phyloP scores from a whole-genome alignment of 192 early-diverging fungal species.

The Coemansia sp. region DNA sequence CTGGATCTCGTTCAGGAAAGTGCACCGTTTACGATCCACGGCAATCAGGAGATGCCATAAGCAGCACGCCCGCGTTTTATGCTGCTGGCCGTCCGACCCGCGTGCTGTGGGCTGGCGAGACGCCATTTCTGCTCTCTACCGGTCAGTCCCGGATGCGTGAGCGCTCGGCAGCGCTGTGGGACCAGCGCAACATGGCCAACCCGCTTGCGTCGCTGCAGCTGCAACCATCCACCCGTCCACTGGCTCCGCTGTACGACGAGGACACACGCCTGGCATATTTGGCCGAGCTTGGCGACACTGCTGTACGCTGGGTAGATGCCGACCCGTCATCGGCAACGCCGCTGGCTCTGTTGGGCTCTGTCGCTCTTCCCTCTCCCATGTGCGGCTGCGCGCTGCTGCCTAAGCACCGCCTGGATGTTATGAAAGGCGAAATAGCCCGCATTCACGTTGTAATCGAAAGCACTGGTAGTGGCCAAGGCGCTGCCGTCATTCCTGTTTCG shows the following conservation, averaged over 20 bases:
- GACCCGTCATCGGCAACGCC: constrained; percentile 32
- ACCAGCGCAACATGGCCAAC: constrained; percentile 58
- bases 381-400: constrained; percentile 66
- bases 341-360: constrained; percentile 37
- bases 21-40: constrained; percentile 32
- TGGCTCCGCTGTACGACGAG: constrained; percentile 73
- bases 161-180: constrained; percentile 75
- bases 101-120: constrained; percentile 68
- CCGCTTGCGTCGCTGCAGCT: constrained; percentile 61
- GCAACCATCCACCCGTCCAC: constrained; percentile 68
- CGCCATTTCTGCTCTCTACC: constrained; percentile 62
- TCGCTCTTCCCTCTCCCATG: constrained; percentile 26
- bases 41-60: neutral
- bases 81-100: constrained; percentile 50
- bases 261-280: constrained; percentile 80
- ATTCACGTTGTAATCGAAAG: constrained; percentile 44
- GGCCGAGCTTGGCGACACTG: constrained; percentile 65
- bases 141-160: constrained; percentile 72
- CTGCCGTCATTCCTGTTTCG: constrained; percentile 65
- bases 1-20: constrained; percentile 24
- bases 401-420: constrained; percentile 68
- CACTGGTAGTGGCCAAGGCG: constrained; percentile 48
- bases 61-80: constrained; percentile 22
- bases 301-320: constrained; percentile 67
- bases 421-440: constrained; percentile 68